Conservation (phyloP, 495 filamentous ascomycete genomes). For the Podospora fimiseda region DNA sequence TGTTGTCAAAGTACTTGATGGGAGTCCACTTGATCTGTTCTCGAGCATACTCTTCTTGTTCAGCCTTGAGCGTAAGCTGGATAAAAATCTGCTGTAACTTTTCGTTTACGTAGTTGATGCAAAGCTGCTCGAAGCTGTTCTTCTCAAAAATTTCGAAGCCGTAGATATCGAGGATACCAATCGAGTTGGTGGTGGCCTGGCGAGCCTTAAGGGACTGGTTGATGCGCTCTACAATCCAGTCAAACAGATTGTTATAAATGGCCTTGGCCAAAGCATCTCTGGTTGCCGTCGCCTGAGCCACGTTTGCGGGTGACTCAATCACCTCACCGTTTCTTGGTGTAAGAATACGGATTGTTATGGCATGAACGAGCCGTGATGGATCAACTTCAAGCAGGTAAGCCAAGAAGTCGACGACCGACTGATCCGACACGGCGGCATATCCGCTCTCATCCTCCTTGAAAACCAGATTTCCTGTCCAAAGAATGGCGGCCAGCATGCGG, state of each 20-base stretch:
- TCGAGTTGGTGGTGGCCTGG: slow-evolving; percentile 67
- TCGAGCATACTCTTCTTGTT: slow-evolving; percentile 95
- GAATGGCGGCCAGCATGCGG: slow-evolving; percentile 84
- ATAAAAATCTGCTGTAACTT: slow-evolving; percentile 99
- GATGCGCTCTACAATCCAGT: slow-evolving; percentile 95
- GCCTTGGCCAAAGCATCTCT: slow-evolving; percentile 90
- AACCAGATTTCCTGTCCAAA: slow-evolving; percentile 92
- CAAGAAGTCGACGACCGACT: slow-evolving; percentile 87
- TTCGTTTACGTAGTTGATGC: slow-evolving; percentile 99
- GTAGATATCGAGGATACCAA: slow-evolving; percentile 99
- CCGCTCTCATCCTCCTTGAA: slow-evolving; percentile 83
- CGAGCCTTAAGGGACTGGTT: slow-evolving; percentile 83
- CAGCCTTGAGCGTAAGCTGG: slow-evolving; percentile 90
- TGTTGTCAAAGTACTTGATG: slow-evolving; percentile 99
- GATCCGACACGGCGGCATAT: slow-evolving; percentile 78
- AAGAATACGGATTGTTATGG: slow-evolving; percentile 80
- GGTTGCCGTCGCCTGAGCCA: slow-evolving; percentile 83
- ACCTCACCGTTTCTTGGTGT: slow-evolving; percentile 81
- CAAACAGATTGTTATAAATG: slow-evolving; percentile 96
- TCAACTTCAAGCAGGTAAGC: slow-evolving; percentile 92
- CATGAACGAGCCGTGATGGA: slow-evolving; percentile 70
- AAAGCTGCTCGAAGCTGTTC: slow-evolving; percentile 98
- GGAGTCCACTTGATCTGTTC: slow-evolving; percentile 99
- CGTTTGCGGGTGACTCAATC: slow-evolving; percentile 90
- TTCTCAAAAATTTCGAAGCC: slow-evolving; percentile 99